phyloP scores from a whole-genome alignment of 495 filamentous ascomycete genomes.

The Podospora australis region DNA sequence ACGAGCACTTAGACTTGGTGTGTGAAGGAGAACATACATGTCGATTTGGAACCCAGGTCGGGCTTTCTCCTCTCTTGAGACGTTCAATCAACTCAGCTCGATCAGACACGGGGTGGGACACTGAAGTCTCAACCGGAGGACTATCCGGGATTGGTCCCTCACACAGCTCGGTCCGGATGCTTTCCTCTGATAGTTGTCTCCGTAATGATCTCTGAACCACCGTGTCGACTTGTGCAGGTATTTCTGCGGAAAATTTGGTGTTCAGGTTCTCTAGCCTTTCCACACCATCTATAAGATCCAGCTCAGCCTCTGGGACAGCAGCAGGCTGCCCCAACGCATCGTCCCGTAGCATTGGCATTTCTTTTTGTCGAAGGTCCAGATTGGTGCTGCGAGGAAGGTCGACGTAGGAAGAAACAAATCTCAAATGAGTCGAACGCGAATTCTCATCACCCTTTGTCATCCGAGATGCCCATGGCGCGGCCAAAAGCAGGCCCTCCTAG shows the following conservation, averaged over 20 bases:
- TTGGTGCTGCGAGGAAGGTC: neutral
- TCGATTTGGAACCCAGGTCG: slow-evolving; percentile 63
- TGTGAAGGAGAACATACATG: slow-evolving; percentile 60
- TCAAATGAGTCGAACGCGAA: slow-evolving; percentile 3
- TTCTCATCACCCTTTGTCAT: slow-evolving; percentile 12
- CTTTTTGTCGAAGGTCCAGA: neutral
- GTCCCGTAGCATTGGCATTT: slow-evolving; percentile 58
- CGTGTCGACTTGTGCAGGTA: slow-evolving; percentile 11
- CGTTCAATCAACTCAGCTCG: slow-evolving; percentile 77
- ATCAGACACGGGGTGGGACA: slow-evolving; percentile 38
- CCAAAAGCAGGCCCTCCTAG: neutral
- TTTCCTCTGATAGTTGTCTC: slow-evolving; percentile 42
- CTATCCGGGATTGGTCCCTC: slow-evolving; percentile 47
- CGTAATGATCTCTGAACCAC: slow-evolving; percentile 12
- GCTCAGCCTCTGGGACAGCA: neutral
- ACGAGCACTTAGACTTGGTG: neutral
- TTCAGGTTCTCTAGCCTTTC: no score
- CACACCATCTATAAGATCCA: neutral
- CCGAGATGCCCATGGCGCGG: slow-evolving; percentile 1
- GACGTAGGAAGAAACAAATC: no score
- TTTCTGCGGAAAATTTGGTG: slow-evolving; percentile 12
- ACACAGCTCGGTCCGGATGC: slow-evolving; percentile 50
- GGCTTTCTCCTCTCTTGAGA: slow-evolving; percentile 73
- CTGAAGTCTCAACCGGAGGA: slow-evolving; percentile 21
- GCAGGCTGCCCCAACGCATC: slow-evolving; percentile 26